Conservation (phyloP, 1,139 yeast genomes). For the Candida sanyaensis region DNA sequence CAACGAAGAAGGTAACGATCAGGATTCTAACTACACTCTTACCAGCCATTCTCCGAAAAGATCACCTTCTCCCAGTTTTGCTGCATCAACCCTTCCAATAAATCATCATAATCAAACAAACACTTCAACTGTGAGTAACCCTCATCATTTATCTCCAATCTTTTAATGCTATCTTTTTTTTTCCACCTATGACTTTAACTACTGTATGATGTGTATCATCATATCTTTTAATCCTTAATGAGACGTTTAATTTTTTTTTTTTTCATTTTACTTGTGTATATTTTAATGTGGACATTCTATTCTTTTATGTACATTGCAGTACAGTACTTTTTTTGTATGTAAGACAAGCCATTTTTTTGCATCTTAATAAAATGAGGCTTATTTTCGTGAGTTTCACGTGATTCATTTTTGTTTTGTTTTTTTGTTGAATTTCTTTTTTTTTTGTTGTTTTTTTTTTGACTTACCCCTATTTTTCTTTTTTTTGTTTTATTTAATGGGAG, state of each 20-base stretch:
- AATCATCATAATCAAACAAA: neutral
- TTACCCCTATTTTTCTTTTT: neutral
- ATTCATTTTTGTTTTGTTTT: too few species aligned
- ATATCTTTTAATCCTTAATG: neutral
- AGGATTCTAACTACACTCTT: neutral
- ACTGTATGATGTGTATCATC: too few species aligned
- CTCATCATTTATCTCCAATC: constrained; percentile 11
- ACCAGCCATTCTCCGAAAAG: neutral
- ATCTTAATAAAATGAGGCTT: too few species aligned
- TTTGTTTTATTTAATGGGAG: neutral
- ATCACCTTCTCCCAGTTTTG: neutral
- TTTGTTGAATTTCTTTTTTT: neutral
- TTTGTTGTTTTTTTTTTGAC: neutral
- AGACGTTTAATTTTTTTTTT: neutral
- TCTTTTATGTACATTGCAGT: neutral
- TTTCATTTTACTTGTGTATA: constrained; percentile 1
- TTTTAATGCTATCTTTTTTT: constrained; percentile 3
- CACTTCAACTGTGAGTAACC: constrained; percentile 6
- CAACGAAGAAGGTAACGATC: neutral
- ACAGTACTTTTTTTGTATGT: too few species aligned
- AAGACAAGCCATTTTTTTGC: neutral
- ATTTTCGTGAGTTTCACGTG: neutral
- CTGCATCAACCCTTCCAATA: neutral
- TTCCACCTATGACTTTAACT: neutral
- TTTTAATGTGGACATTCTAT: neutral